A percentile compares a stretch with the other conserved stretches of the same genome.
phyloP scores from a whole-genome alignment of 2,329 filamentous ascomycete genomes.

The Fusarium sambucinum region DNA sequence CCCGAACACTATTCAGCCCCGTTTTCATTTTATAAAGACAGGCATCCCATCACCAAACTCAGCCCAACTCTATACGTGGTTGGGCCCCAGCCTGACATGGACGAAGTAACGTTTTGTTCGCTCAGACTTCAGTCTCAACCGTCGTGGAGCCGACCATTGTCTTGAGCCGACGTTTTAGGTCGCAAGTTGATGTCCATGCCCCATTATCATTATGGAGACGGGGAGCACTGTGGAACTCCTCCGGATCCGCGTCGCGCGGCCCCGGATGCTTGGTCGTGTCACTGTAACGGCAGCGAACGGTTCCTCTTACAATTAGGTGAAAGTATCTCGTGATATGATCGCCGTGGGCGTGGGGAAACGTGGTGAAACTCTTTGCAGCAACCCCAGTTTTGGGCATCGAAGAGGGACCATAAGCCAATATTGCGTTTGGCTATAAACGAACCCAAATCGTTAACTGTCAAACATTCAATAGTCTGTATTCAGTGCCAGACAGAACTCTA shows the following conservation, averaged over 20 bases:
- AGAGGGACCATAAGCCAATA: not conserved
- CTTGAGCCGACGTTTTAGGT: slow-evolving; percentile 19
- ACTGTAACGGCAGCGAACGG: slow-evolving; percentile 8
- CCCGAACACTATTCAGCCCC: slow-evolving; percentile 18
- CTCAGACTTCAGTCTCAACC: slow-evolving; percentile 12
- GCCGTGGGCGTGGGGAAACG: slow-evolving; percentile 16
- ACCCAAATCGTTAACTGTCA: not conserved
- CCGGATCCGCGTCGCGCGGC: slow-evolving; percentile 26
- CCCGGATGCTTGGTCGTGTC: slow-evolving; percentile 11
- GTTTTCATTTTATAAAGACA: slow-evolving; percentile 8
- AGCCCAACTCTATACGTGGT: slow-evolving; percentile 1
- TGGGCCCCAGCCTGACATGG: not conserved
- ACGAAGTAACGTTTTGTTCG: not conserved
- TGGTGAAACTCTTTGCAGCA: slow-evolving; percentile 27
- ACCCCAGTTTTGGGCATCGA: not conserved
- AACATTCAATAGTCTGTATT: not conserved
- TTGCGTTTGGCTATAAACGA: not conserved
- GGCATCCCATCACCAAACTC: slow-evolving; percentile 21
- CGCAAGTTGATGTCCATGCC: slow-evolving; percentile 16
- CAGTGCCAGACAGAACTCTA: not conserved
- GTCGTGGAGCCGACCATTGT: slow-evolving; percentile 10
- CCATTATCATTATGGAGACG: slow-evolving; percentile 7
- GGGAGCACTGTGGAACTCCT: slow-evolving; percentile 18
- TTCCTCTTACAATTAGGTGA: slow-evolving; percentile 42
- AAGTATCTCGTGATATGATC: slow-evolving; percentile 47